Conservation (phyloP, 2,329 filamentous ascomycete genomes). For the Aspergillus sp. region DNA sequence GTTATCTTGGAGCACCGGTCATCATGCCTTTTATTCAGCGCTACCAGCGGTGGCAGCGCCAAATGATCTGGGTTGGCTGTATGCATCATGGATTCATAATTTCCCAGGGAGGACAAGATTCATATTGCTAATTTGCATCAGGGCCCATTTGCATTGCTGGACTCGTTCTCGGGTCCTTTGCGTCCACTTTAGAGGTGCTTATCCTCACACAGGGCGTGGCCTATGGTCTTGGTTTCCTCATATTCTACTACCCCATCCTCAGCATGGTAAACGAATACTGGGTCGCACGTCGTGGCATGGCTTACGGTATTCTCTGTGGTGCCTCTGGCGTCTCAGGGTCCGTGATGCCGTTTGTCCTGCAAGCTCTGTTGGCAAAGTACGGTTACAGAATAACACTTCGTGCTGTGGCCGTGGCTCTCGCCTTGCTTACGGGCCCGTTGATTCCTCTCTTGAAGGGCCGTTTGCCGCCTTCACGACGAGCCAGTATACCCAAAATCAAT, state of each 20-base stretch:
- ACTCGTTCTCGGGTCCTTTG: background rate
- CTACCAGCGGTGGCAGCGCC: background rate
- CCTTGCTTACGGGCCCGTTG: slow-evolving; percentile 23
- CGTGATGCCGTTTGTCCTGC: background rate
- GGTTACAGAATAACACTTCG: slow-evolving; percentile 47
- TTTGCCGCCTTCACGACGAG: background rate
- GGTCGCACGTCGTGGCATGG: slow-evolving; percentile 49
- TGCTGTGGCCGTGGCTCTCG: slow-evolving; percentile 40
- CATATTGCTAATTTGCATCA: too few relatives aligned
- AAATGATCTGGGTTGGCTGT: slow-evolving; percentile 5
- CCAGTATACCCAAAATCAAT: too few relatives aligned
- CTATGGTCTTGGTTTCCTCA: slow-evolving; percentile 48
- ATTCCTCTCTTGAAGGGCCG: slow-evolving; percentile 38
- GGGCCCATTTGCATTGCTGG: background rate
- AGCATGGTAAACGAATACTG: slow-evolving; percentile 49
- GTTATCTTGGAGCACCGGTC: slow-evolving; percentile 8
- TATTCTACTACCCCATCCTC: slow-evolving; percentile 50
- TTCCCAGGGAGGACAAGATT: too few relatives aligned
- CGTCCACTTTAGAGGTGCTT: background rate
- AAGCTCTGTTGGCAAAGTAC: slow-evolving; percentile 34
- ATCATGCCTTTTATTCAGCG: background rate
- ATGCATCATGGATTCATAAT: background rate
- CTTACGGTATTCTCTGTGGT: slow-evolving; percentile 30
- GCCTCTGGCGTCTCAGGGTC: background rate
- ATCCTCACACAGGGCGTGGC: slow-evolving; percentile 10